Conservation (phyloP, 495 filamentous ascomycete genomes). For the Neurospora sp. region DNA sequence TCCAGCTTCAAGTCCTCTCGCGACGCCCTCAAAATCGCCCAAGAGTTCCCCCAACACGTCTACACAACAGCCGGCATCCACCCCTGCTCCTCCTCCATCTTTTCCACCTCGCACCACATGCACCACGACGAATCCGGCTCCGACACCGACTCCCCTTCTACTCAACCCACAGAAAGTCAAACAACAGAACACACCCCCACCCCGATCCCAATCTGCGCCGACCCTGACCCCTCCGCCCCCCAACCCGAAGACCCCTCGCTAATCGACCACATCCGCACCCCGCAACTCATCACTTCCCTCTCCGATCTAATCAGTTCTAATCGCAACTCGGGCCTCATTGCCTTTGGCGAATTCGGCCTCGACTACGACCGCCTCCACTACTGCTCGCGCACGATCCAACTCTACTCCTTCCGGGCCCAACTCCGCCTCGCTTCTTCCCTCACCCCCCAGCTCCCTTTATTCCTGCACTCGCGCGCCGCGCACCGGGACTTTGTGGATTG, state of each 20-base stretch:
- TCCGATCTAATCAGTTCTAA: constrained; percentile 8
- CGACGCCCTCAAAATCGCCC: constrained; percentile 62
- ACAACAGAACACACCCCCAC: constrained; percentile 18
- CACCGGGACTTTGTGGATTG: constrained; percentile 69
- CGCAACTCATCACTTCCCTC: constrained; percentile 48
- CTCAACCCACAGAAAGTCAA: no score
- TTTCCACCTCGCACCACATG: constrained; percentile 51
- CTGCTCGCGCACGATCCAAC: constrained; percentile 63
- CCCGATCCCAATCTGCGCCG: constrained; percentile 11
- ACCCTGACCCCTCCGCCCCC: constrained; percentile 29
- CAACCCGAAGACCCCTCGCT: constrained; percentile 27
- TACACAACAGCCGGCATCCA: constrained; percentile 90
- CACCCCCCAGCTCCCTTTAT: no score
- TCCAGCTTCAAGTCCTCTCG: constrained; percentile 70
- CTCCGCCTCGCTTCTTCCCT: constrained; percentile 34
- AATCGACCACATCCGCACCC: constrained; percentile 24
- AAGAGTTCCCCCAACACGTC: constrained; percentile 50
- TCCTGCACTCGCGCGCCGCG: constrained; percentile 82
- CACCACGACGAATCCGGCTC: constrained; percentile 30
- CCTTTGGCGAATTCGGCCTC: constrained; percentile 91
- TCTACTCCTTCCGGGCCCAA: constrained; percentile 76
- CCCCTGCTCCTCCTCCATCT: constrained; percentile 65
- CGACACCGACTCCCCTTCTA: constrained; percentile 16
- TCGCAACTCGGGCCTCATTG: constrained; percentile 34
- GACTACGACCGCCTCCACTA: constrained; percentile 89